Base-by-base conservation (phyloP, 148 eudicot species). In the Camellia sinensis region DNA sequence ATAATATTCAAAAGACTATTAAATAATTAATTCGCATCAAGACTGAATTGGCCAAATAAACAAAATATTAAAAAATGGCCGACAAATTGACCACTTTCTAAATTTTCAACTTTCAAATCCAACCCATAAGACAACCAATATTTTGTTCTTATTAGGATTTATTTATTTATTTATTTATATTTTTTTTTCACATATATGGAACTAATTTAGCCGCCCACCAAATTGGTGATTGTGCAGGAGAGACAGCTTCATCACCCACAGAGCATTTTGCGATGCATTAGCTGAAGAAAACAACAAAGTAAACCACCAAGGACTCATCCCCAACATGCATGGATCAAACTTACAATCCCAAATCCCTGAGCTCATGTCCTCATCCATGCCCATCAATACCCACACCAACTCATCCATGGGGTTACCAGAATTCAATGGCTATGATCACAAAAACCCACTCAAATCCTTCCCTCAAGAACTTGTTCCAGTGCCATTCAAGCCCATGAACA, bases 221-320 rank as follows among this genome's bases (percentile, higher is more conserved):
- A 21, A 21, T 21, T 21, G 8, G 40, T 41, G 11, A 45, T 7
- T 63, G 6, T 80, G 79, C 88, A 89, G 89, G 88, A 85, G 89
- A 76, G 91, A 89, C 69, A 89, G 91, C 79, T 89, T 89, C 37
- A 87, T 89, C 76, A 85, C 91, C 56, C 91, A 89, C 64, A 83
- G 91, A 72, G 89, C 89, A 15, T 89, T 89, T 67, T 89, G 91
- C 67, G 91, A 89, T 67, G 91, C 91, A 65, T 70, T 89, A 52
- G 91, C 91, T 10, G 87, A 89, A 82, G 89, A 89, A 65, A 89
- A 89, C 87, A 77, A 79, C 86, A 87, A 87, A 76, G 86, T 84
- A 17, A 89, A 85, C 74, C 87, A 85, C 74, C 87, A 78, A 77
- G 76, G 79, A 70, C 62, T 85, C 18, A 80, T 84, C 81, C 79